A percentile compares a stretch with the other conserved stretches of the same genome.
Conservation (phyloP, 352 stramenopile species). For the Pythium diclinum region DNA sequence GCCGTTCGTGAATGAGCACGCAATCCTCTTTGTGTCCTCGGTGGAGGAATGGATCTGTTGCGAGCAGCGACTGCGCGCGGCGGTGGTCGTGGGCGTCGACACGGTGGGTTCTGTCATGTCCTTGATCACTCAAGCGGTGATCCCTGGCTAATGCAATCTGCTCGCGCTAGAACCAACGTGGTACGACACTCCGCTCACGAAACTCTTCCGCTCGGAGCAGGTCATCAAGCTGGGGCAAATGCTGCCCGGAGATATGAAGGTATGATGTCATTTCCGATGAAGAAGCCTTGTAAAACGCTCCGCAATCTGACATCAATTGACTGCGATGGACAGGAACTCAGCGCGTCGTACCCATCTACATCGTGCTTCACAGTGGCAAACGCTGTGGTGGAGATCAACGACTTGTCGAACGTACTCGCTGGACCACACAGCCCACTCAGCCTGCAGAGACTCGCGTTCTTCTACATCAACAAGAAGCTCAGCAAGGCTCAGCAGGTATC, state of each 20-base stretch:
- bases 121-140: no score
- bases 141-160: slow-evolving; percentile 16
- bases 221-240: slow-evolving; percentile 67
- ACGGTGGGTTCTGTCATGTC: slow-evolving; percentile 40
- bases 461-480: slow-evolving; percentile 63
- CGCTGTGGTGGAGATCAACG: slow-evolving; percentile 70
- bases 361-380: slow-evolving; percentile 70
- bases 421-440: slow-evolving; percentile 53
- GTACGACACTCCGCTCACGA: slow-evolving; percentile 56
- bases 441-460: slow-evolving; percentile 73
- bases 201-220: slow-evolving; percentile 59
- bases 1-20: slow-evolving; percentile 42
- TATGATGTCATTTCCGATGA: slow-evolving; percentile 1
- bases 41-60: slow-evolving; percentile 49
- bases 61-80: slow-evolving; percentile 38
- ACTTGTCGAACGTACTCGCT: slow-evolving; percentile 51
- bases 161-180: slow-evolving; percentile 43
- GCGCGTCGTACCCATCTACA: slow-evolving; percentile 55
- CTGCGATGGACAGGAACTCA: slow-evolving; percentile 35
- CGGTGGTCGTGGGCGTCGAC: slow-evolving; percentile 60
- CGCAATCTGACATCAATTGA: not conserved
- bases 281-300: not conserved
- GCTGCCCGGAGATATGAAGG: slow-evolving; percentile 58
- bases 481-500: slow-evolving; percentile 76
- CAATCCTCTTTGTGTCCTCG: slow-evolving; percentile 47